Base-by-base conservation (phyloP, 2,329 filamentous ascomycete genomes). In the Calonectria pseudoreteaudii region DNA sequence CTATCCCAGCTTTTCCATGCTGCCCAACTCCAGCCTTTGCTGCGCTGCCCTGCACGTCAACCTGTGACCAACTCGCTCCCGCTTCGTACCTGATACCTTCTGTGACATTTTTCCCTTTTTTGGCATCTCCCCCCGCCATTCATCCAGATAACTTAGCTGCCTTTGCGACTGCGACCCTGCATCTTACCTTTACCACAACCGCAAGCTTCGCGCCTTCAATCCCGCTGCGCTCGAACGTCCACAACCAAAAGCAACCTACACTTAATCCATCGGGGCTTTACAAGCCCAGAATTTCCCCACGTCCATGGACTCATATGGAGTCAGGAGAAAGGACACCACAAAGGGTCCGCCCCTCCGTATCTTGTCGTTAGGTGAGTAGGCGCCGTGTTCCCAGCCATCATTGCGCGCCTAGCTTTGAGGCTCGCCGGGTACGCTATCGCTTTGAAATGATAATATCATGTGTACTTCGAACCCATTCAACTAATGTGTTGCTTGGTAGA, bases 271-370 rank as follows among this genome's bases (percentile, higher is more conserved):
- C 36, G 56, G 76, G 71, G 73, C 76, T 66, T 68, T 68, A 62
- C 26, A 58, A 64, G 74, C 68, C 62, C 71, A 73, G 34, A 30
- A 52, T 44, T 30, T 34, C 64, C 65, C 68, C 77, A 70, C 72
- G 66, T 77, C 68, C 74, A 91, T 91, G 89, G 89, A 91, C 75
- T 85, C 86, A 50, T 87, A 85, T 78, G 87, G 87, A 73, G 85
- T 98, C 80, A 93, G 93, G 85, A 92, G 96, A 83, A 97, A 97
- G 86, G 96, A 98, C 85, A 98, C 96, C 73, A 98, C 95, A 66
- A 98, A 97, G 86, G 96, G 96, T 64, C 95, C 96, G 83, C 96
- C 97, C 70, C 86, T 98, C 84, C 94, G 97, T 84, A 93, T 99
- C 77, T 89, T 99, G 16, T 98, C 95, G 34, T 90, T 99, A 79